Conservation (phyloP, 192 early-diverging fungal genomes). For the Funneliformis mosseae region DNA sequence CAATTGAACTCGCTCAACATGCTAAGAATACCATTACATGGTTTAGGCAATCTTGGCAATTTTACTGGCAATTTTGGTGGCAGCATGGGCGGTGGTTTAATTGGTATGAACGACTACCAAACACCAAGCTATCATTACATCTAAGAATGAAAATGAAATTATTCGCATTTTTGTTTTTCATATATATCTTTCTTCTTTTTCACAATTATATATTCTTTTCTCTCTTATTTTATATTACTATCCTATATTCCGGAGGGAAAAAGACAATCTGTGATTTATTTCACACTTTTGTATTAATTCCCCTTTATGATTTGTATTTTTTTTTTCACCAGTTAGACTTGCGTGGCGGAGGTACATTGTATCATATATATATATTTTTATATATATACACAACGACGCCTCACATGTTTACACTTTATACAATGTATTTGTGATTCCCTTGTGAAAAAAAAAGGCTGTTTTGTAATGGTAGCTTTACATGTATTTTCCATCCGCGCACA, state of each 20-base stretch:
- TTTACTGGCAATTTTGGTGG: constrained; percentile 24
- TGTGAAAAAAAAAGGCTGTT: neutral
- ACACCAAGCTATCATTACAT: constrained; percentile 45
- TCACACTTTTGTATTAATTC: constrained; percentile 7
- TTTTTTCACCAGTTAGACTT: neutral
- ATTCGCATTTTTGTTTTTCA: no score
- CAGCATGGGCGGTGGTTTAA: constrained; percentile 45
- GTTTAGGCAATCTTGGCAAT: constrained; percentile 23
- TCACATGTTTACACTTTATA: neutral
- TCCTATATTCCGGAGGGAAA: neutral
- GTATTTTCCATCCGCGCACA: neutral
- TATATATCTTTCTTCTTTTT: neutral
- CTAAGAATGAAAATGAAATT: constrained; percentile 35
- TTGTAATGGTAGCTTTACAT: neutral
- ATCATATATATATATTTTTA: neutral
- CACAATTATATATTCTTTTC: neutral
- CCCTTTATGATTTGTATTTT: neutral
- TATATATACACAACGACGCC: neutral
- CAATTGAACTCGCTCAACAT: constrained; percentile 39
- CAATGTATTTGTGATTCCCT: neutral
- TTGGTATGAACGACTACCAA: constrained; percentile 54
- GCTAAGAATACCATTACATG: constrained; percentile 27
- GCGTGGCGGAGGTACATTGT: neutral
- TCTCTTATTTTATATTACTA: neutral
- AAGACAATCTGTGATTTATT: neutral